phyloP scores from a whole-genome alignment of 192 early-diverging fungal genomes.

The Physocladia obscura region DNA sequence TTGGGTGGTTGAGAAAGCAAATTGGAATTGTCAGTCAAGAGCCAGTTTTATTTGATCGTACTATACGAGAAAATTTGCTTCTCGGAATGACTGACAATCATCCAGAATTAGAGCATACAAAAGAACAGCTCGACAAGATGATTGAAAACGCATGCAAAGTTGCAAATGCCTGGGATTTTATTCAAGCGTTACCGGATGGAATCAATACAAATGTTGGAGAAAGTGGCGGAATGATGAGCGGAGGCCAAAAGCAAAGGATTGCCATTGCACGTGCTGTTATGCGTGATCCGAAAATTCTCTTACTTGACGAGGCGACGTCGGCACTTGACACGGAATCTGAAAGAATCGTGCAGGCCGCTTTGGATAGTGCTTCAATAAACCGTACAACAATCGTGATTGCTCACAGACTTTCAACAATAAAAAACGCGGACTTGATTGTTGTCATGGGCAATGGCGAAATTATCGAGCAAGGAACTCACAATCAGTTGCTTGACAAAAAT shows the following conservation, averaged over 20 bases:
- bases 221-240: conserved; percentile 63
- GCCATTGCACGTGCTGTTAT: conserved; percentile 91
- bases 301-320: conserved; percentile 59
- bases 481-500: conserved; percentile 59
- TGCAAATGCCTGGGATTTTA: conserved; percentile 81
- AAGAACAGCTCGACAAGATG: conserved; percentile 41
- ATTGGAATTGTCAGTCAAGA: conserved; percentile 92
- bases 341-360: conserved; percentile 48
- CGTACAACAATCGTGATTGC: conserved; percentile 92
- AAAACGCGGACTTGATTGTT: conserved; percentile 81
- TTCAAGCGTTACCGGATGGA: conserved; percentile 75
- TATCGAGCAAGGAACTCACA: conserved; percentile 79
- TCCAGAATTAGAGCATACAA: conserved; percentile 46
- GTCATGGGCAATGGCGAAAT: conserved; percentile 54
- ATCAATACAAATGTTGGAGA: conserved; percentile 86
- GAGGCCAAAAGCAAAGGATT: conserved; percentile 93
- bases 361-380: conserved; percentile 44
- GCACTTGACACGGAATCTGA: conserved; percentile 58
- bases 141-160: conserved; percentile 49
- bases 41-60: conserved; percentile 76
- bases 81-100: conserved; percentile 68
- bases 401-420: conserved; percentile 86
- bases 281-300: conserved; percentile 78
- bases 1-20: conserved; percentile 76
- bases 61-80: conserved; percentile 81